A percentile compares a stretch with the other conserved stretches of the same genome.
These are phyloP conservation scores for Silene noctiflora DNA, from an alignment of 179 eudicot species.

Conservation along the genomic window DNA sequence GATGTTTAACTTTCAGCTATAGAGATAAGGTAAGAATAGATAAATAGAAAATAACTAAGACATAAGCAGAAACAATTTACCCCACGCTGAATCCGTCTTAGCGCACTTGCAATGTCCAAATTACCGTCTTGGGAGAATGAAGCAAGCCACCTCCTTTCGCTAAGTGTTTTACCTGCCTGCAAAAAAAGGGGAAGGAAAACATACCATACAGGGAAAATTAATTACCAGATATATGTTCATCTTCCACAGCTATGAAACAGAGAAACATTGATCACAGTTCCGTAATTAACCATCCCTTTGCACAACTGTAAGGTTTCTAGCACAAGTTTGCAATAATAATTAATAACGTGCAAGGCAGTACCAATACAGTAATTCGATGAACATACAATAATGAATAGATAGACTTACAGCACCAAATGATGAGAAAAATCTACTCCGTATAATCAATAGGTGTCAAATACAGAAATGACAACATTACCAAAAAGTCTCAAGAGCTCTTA, in stretches of 20 bases:
- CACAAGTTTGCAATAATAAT: neutral
- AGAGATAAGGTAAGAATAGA: neutral
- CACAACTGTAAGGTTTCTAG: neutral
- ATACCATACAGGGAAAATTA: neutral
- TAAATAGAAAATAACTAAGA: neutral
- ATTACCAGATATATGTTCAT: neutral
- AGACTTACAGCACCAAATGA: neutral
- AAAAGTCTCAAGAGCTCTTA: neutral
- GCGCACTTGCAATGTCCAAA: slow-evolving; percentile 77
- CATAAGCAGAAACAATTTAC: slow-evolving; percentile 35
- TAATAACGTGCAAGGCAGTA: neutral
- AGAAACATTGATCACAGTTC: neutral
- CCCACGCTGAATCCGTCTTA: slow-evolving; percentile 87
- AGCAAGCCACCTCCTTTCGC: slow-evolving; percentile 85
- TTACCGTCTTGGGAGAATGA: slow-evolving; percentile 77
- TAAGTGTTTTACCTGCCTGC: slow-evolving; percentile 80
- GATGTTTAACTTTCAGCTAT: neutral
- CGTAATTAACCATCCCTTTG: slow-evolving; percentile 3
- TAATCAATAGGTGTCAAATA: neutral
- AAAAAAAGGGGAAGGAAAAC: slow-evolving; percentile 15
- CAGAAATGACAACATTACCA: neutral
- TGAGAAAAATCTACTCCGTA: neutral
- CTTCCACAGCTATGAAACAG: neutral
- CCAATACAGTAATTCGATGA: neutral
- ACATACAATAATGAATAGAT: neutral